Conservation (phyloP, 345 rosid genomes). For the Brassica juncea region DNA sequence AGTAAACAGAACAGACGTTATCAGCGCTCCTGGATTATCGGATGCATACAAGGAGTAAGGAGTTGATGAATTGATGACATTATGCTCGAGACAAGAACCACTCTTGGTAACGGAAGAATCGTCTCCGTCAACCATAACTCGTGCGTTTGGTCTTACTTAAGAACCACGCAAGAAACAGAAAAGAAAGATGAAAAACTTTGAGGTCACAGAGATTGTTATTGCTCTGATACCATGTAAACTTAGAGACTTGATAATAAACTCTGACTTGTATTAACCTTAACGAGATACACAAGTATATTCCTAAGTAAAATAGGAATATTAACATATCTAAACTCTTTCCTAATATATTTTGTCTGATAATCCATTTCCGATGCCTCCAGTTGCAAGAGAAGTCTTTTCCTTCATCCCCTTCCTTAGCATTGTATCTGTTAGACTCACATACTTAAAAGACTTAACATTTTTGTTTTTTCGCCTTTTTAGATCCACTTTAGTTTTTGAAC, state of each 20-base stretch:
- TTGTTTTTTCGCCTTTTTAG: too few species aligned
- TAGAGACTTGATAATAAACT: too few species aligned
- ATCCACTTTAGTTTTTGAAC: too few species aligned
- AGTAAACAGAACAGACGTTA: not conserved
- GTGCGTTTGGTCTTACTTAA: not conserved
- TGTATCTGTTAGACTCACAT: too few species aligned
- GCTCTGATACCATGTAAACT: not conserved
- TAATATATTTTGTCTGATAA: too few species aligned
- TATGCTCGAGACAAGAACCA: not conserved
- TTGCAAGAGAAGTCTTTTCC: not conserved
- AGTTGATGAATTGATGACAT: not conserved
- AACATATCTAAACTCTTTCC: too few species aligned
- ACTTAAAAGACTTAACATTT: too few species aligned
- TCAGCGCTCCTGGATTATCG: not conserved
- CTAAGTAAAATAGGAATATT: too few species aligned
- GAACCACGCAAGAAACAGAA: not conserved
- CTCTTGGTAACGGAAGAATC: not conserved
- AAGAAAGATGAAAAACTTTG: too few species aligned
- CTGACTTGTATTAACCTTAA: too few species aligned
- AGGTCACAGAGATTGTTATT: not conserved
- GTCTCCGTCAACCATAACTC: not conserved
- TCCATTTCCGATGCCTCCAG: not conserved
- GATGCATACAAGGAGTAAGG: not conserved
- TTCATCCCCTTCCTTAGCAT: too few species aligned
- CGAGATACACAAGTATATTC: too few species aligned